Evolutionary conservation across 2,329 filamentous ascomycete genomes (phyloP), one percentile per base, ranked within the genome.

Genomic region (Colletotrichum sp.): DNA sequence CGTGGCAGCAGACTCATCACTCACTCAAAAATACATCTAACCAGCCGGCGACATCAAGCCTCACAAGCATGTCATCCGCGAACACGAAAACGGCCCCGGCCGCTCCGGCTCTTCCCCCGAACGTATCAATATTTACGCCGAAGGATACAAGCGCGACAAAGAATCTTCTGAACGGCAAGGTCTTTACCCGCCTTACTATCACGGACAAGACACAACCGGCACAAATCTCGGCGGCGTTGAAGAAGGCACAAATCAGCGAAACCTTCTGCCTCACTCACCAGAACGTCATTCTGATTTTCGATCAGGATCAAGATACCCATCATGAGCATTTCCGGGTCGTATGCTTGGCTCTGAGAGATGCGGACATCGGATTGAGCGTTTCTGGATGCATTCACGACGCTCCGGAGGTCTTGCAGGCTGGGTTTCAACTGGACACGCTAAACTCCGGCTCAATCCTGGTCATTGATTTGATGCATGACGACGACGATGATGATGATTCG

Each of bases 281-380:
- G 9, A 74, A 67, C 9, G 74, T 77, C 3, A 73, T 79, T 3
- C 34, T 80, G 61, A 77, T 80, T 1, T 80, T 79, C 11, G 28
- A 68, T 25, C 61, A 72, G 5, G 77, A 74, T 16, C 66, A 74
- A 15, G 79, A 79, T 15, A 25, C 57, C 19, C 79, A 80, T 19
- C 79, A 80, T 25, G 78, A 79, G 57, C 79, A 80, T 60, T 79
- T 80, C n/a, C 74, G 79, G 6, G 67, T 66, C 15, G 78, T 79
- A 1, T 80, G 79, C 48, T 59, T 80, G 19, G 79, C 79, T 34
- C 70, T 80, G 22, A 79, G 77, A 65, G 77, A 79, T 30, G 77
- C 74, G 2, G 79, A 78, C 19, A 77, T 80, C 59, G 76, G 78
- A 6, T 74, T 80, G 6, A 77, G 75, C n/a, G 78, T 80, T 12